Evolutionary conservation across 2,329 filamentous ascomycete genomes (phyloP).

Genomic region (Aspergillus pseudoglaucus): DNA sequence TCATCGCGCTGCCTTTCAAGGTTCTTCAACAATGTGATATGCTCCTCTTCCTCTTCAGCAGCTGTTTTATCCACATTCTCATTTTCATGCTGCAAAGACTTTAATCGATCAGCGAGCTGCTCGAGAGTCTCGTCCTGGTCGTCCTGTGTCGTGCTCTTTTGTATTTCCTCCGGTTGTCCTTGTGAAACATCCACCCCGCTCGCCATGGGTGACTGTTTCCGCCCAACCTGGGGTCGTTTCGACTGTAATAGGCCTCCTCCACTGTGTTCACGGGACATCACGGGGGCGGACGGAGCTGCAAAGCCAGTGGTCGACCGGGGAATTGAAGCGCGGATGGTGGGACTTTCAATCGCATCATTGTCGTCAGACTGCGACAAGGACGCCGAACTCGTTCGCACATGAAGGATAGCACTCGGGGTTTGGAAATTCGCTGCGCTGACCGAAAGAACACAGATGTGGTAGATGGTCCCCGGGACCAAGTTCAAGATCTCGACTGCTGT

Average conservation of each 20-base stretch:
- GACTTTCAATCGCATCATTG: conserved; percentile 27
- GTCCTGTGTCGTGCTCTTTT: conserved; percentile 34
- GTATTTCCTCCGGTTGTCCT: conserved; percentile 33
- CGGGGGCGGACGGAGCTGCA: conserved; percentile 54
- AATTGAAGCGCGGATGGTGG: conserved; percentile 48
- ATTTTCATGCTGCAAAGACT: conserved; percentile 72
- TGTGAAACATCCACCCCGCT: conserved; percentile 36
- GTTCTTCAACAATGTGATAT: conserved; percentile 58
- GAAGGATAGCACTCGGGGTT: conserved; percentile 76
- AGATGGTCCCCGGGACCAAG: conserved; percentile 78
- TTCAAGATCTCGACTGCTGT: conserved; percentile 88
- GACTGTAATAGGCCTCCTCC: conserved; percentile 46
- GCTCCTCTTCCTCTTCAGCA: conserved; percentile 61
- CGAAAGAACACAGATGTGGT: conserved; percentile 88
- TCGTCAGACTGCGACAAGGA: conserved; percentile 29
- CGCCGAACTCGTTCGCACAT: conserved; percentile 66
- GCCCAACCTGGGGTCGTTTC: conserved; percentile 63
- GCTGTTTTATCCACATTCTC: conserved; percentile 69
- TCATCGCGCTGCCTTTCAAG: conserved; percentile 72
- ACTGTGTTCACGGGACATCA: conserved; percentile 61
- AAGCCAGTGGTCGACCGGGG: conserved; percentile 48
- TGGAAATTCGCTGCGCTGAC: conserved; percentile 90
- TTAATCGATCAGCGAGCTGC: conserved; percentile 73
- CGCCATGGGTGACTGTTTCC: conserved; percentile 69
- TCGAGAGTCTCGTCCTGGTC: conserved; percentile 63